A percentile compares a stretch with the other conserved stretches of the same genome.
phyloP scores from a whole-genome alignment of 1,139 yeast species.

The Saccharomyces hybrid region DNA sequence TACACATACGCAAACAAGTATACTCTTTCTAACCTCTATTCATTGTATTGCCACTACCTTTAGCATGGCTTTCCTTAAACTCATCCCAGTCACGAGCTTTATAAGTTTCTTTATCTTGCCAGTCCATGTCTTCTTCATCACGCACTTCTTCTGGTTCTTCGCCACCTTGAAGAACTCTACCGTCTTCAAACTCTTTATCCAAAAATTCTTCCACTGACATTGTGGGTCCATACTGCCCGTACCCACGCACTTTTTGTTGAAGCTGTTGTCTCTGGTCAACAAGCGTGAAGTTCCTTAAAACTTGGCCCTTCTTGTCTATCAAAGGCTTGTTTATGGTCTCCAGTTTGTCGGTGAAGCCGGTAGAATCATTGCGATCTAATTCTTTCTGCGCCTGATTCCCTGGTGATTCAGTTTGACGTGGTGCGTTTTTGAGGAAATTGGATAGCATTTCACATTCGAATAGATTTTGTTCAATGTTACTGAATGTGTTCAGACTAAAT shows the following conservation, averaged over 20 bases:
- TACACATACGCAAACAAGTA: background rate
- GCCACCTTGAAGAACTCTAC: conserved; percentile 62
- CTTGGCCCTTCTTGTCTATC: conserved; percentile 63
- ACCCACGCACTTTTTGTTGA: conserved; percentile 66
- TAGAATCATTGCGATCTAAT: conserved; percentile 21
- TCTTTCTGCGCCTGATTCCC: conserved; percentile 10
- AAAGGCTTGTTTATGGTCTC: conserved; percentile 41
- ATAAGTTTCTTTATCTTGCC: conserved; percentile 48
- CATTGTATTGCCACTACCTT: conserved; percentile 84
- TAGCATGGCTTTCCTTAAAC: conserved; percentile 78
- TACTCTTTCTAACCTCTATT: conserved; percentile 52
- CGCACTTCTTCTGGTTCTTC: conserved; percentile 39
- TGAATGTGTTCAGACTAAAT: conserved; percentile 47
- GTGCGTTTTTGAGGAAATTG: conserved; percentile 23
- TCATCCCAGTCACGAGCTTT: conserved; percentile 85
- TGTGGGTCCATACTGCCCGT: conserved; percentile 89
- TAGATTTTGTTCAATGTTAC: conserved; percentile 31
- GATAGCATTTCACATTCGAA: conserved; percentile 23
- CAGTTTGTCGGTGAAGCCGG: conserved; percentile 48
- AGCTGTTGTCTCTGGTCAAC: conserved; percentile 53
- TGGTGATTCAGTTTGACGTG: conserved; percentile 13
- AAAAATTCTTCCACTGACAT: conserved; percentile 91
- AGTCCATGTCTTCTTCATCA: conserved; percentile 45
- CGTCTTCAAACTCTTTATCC: conserved; percentile 76
- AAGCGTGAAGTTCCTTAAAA: conserved; percentile 77